Base-by-base conservation (phyloP, 2,329 filamentous ascomycete genomes). In the Verticillium dahliae region DNA sequence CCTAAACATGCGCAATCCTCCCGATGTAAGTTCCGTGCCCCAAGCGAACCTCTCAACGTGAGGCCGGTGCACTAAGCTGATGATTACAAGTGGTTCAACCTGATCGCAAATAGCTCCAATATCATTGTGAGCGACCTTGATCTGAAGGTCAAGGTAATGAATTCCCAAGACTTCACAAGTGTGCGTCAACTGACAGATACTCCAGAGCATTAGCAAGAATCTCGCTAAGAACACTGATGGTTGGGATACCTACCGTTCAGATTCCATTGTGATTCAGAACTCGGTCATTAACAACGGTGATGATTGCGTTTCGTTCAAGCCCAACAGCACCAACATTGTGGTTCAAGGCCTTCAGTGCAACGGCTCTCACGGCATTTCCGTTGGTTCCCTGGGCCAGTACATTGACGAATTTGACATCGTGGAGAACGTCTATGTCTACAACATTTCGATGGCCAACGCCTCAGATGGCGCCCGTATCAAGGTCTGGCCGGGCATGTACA, bases 301-400 rank as follows among this genome's bases (percentile, higher is more conserved):
- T 69, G 83, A 91, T 70, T 91, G 89, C 63, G 85, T 91, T 13
- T 87, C 86, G 0, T 90, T 91, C 80, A 91, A 91, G 73, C 88
- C 88, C 18, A 91, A 90, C 71, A 86, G 82, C 67, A 90, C 86
- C 54, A 81, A 89, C 65, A 83, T 90, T 7, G 72, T 90, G 4
- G 82, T 90, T 5, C 87, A 90, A 70, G 86, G 87, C 64, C 74
- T 91, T 4, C 74, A 78, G 62, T 91, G 88, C 74, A 88, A 87
- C 67, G 87, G 87, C 38, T 89, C 85, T 3, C 88, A 91, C 68
- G 89, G 89, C 45, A 90, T 91, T 66, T 87, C 83, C 10, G 86
- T 90, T n/a, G 89, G 89, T 7, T 89, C 85, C 0, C 76, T 91
- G 0, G 88, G 88, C 27, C 88, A 91, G 72, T 90, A 91, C 69